Evolutionary conservation across 192 early-diverging fungal species (phyloP), one percentile per base, ranked within the genome.

Genomic region (Rhizophagus clarus): DNA sequence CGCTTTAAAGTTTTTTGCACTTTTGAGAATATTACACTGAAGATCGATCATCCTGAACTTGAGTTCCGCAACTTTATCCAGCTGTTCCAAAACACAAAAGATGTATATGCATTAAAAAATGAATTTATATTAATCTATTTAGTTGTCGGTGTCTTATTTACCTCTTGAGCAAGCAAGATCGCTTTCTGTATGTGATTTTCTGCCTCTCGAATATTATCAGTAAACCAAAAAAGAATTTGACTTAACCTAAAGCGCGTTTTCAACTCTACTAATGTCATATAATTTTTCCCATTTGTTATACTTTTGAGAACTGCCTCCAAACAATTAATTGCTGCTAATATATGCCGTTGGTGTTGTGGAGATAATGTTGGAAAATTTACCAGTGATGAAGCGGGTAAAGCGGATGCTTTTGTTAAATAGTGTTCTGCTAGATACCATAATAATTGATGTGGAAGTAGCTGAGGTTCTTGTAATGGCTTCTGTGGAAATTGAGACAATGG

Each of bases 161-260:
- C 77, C 77, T 79, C 66, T 69, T 79, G 64, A 10, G 67, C 26
- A n/a, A 79, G 42, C 5, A 69, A 51, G 8, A 79, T 56, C 77
- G 77, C 77, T 32, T 79, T 79, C 22, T 68, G 64, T 28, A 79
- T 32, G 69, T 79, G 77, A 47, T 14, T 66, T 79, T 79, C 62
- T 12, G 77, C 63, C 20, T 79, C 77, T 28, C 22, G 74, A 45
- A 84, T 47, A 77, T 81, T 86, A 28, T 86, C 85, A 14, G 83
- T 84, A 71, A 83, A 83, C 66, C 82, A 80, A 74, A 84, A 86
- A 42, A 86, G 61, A 60, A 86, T 81, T 78, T 84, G 83, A 14
- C 83, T 83, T 34, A 86, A 76, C 1, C 85, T 72, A 28, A 84
- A 74, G 26, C 85, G 62, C 5, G 85, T 69, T 64, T 84, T 86